These are phyloP conservation scores for Pythium chondricola DNA, from an alignment of 352 stramenopile species.

Conservation along the genomic window DNA sequence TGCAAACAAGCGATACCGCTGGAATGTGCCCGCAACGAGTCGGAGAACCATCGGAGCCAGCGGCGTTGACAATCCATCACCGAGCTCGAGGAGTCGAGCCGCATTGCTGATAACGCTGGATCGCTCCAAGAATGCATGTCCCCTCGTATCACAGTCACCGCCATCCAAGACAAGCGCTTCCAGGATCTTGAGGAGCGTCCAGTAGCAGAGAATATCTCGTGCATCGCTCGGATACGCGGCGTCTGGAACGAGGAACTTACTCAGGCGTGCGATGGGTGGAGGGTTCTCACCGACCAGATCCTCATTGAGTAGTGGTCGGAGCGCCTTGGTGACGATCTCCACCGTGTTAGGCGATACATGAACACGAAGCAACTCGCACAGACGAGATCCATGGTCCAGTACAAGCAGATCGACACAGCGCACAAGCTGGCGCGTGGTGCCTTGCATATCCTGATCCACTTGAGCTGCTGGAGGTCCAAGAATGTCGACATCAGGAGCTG, in stretches of 20 bases:
- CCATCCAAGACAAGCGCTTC: neutral
- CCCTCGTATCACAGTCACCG: neutral
- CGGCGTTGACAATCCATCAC: neutral
- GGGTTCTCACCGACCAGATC: too few relatives aligned
- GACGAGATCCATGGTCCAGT: neutral
- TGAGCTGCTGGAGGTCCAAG: too few relatives aligned
- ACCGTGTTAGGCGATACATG: too few relatives aligned
- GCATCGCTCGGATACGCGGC: too few relatives aligned
- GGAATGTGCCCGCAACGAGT: neutral
- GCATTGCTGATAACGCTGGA: constrained; percentile 1
- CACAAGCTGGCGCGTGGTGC: neutral
- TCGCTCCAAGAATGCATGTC: neutral
- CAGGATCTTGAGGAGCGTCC: neutral
- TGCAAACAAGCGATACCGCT: neutral
- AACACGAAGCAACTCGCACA: neutral
- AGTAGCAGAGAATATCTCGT: neutral
- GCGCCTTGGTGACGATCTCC: too few relatives aligned
- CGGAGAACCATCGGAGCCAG: neutral
- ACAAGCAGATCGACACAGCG: neutral
- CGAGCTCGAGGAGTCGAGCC: neutral
- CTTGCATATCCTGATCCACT: too few relatives aligned
- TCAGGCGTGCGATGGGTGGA: too few relatives aligned
- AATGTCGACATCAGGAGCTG: too few relatives aligned
- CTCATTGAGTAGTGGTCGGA: too few relatives aligned
- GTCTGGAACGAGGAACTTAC: too few relatives aligned